Evolutionary conservation across 1,284 basidiomycete species (phyloP).

Genomic region (Tremellales sp.): DNA sequence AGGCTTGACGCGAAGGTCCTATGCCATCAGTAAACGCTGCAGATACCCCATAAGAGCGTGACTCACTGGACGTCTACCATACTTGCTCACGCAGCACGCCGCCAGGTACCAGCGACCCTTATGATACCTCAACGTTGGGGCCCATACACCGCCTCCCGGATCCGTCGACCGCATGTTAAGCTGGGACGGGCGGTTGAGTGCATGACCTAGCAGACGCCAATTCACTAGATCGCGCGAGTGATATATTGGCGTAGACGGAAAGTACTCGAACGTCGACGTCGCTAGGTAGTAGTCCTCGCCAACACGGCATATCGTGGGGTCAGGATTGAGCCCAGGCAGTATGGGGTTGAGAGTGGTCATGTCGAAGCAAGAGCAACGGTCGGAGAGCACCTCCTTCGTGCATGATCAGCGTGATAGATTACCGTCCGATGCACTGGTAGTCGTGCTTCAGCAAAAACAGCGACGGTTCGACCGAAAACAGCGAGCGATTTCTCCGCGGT

Average conservation of each 20-base stretch:
- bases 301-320: slow-evolving; percentile 26
- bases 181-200: slow-evolving; percentile 20
- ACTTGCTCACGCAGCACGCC: slow-evolving; percentile 8
- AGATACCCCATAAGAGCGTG: background rate
- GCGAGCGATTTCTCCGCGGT: too few species aligned
- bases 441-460: too few species aligned
- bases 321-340: slow-evolving; percentile 34
- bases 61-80: background rate
- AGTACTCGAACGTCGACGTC: slow-evolving; percentile 28
- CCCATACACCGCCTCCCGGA: slow-evolving; percentile 21
- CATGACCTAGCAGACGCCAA: slow-evolving; percentile 32
- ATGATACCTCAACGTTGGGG: slow-evolving; percentile 23
- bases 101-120: slow-evolving; percentile 24
- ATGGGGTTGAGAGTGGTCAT: slow-evolving; percentile 34
- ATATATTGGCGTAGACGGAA: slow-evolving; percentile 32
- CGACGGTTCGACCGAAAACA: too few species aligned
- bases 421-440: too few species aligned
- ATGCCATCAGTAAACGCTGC: background rate
- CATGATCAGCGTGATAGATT: too few species aligned
- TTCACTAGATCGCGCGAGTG: slow-evolving; percentile 24
- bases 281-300: slow-evolving; percentile 26
- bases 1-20: background rate
- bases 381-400: too few species aligned
- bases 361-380: too few species aligned
- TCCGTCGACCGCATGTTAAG: slow-evolving; percentile 24